Evolutionary conservation across 352 stramenopile genomes (phyloP).

Genomic region (Phytophthora hybrid): DNA sequence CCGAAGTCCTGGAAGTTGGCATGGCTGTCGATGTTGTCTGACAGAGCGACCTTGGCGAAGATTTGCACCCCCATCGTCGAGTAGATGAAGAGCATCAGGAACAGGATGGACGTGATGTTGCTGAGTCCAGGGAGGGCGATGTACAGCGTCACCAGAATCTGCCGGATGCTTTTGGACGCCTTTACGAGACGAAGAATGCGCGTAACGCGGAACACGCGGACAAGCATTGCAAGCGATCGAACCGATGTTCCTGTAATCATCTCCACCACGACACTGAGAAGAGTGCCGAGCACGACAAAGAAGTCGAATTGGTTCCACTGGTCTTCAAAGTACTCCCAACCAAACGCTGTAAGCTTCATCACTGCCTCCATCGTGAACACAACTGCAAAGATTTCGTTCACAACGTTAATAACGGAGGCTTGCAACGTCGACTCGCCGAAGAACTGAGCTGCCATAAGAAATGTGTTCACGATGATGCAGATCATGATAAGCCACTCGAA

Average conservation of each 20-base stretch:
- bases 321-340: conserved; percentile 84
- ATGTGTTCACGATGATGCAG: conserved; percentile 91
- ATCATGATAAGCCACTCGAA: conserved; percentile 93
- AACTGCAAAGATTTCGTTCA: conserved; percentile 90
- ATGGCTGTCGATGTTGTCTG: conserved; percentile 80
- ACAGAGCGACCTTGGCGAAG: conserved; percentile 89
- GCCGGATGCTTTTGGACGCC: conserved; percentile 85
- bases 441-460: conserved; percentile 89
- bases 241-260: conserved; percentile 62
- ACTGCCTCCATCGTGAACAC: conserved; percentile 91
- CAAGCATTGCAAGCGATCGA: conserved; percentile 84
- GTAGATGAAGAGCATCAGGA: conserved; percentile 96
- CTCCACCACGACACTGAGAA: conserved; percentile 70
- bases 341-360: conserved; percentile 88
- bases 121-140: conserved; percentile 87
- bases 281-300: conserved; percentile 74
- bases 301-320: conserved; percentile 93
- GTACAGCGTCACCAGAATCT: conserved; percentile 93
- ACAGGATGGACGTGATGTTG: conserved; percentile 93
- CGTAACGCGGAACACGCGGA: conserved; percentile 93
- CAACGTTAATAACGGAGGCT: conserved; percentile 53
- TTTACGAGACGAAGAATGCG: conserved; percentile 87
- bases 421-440: conserved; percentile 84
- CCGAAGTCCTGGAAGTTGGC: conserved; percentile 94
- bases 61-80: conserved; percentile 93